Conservation (phyloP, 169 alveolate species). For the Gregarina niphandrodes region DNA sequence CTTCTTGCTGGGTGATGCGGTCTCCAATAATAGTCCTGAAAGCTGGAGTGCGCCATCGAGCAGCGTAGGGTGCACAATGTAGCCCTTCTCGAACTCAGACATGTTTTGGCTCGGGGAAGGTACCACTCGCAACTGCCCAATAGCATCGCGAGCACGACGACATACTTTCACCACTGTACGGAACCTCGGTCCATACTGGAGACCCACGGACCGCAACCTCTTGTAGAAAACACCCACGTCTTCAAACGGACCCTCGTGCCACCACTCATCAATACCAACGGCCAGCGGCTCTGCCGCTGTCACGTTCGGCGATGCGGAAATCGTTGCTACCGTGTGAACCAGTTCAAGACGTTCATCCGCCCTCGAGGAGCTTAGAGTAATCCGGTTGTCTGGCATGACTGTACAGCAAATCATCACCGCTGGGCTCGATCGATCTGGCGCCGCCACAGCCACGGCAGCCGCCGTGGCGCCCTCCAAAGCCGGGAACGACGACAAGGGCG, state of each 20-base stretch:
- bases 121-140: constrained; percentile 7
- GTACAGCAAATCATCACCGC: not conserved
- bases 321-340: not conserved
- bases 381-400: not conserved
- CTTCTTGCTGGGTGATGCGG: no score
- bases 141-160: constrained; percentile 8
- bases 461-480: not conserved
- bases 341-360: not conserved
- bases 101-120: constrained; percentile 1
- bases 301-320: not conserved
- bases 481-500: no score
- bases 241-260: not conserved
- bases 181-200: constrained; percentile 31
- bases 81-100: constrained; percentile 23
- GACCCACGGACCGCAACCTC: constrained; percentile 15
- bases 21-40: constrained; percentile 11
- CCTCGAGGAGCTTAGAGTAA: not conserved
- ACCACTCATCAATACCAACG: not conserved
- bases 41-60: constrained; percentile 36
- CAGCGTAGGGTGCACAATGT: constrained; percentile 28
- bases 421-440: not conserved
- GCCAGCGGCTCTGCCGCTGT: not conserved
- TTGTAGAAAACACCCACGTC: no score
- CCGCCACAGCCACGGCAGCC: not conserved
- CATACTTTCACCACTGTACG: constrained; percentile 15